These are phyloP conservation scores for Oehlia diaphana DNA, from an alignment of 192 early-diverging fungal species.

Conservation along the genomic window DNA sequence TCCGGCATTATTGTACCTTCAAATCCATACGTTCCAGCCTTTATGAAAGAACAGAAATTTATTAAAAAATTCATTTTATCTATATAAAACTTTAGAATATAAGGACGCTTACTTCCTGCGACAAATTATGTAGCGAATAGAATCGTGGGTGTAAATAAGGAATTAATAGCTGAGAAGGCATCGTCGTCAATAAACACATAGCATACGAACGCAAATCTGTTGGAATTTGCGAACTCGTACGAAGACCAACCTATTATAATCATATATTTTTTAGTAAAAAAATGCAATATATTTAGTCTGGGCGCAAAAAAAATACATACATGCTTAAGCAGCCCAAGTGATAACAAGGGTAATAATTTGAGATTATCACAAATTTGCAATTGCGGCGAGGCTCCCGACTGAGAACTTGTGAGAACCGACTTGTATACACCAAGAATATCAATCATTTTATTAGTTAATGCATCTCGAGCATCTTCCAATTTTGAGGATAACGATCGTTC, in stretches of 20 bases:
- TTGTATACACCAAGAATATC: constrained; percentile 94
- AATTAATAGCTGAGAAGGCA: constrained; percentile 75
- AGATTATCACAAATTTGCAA: constrained; percentile 83
- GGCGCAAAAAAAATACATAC: constrained; percentile 43
- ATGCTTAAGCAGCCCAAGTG: constrained; percentile 83
- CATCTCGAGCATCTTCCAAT: constrained; percentile 93
- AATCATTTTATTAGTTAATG: constrained; percentile 78
- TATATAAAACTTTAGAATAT: background rate
- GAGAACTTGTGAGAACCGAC: constrained; percentile 67
- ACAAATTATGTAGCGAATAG: constrained; percentile 84
- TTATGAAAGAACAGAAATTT: background rate
- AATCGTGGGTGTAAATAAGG: constrained; percentile 75
- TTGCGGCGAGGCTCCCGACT: constrained; percentile 74
- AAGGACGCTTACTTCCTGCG: constrained; percentile 48
- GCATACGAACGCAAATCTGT: constrained; percentile 81
- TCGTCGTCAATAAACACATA: constrained; percentile 77
- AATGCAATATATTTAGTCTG: background rate
- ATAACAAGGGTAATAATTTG: constrained; percentile 81
- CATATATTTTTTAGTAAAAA: background rate
- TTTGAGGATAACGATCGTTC: constrained; percentile 84
- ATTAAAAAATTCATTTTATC: background rate
- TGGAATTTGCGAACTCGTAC: constrained; percentile 66
- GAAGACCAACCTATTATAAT: constrained; percentile 51
- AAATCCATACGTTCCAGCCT: constrained; percentile 54
- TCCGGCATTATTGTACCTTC: constrained; percentile 76